Evolutionary conservation across 441 rosid species (phyloP).

Genomic region (Isatis lusitanica): DNA sequence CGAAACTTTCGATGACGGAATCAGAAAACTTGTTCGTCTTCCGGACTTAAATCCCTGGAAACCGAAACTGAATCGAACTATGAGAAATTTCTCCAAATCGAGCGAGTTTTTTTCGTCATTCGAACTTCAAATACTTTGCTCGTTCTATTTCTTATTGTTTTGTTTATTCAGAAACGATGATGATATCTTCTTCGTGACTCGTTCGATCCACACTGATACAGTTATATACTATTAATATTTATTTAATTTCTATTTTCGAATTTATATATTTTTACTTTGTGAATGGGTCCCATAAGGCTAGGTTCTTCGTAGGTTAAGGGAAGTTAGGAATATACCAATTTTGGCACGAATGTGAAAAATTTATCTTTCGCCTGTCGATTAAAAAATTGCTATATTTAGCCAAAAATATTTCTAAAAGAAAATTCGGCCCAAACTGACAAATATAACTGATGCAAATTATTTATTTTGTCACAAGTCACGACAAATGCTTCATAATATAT

Average conservation of each 20-base stretch:
- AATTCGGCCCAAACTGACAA: neutral
- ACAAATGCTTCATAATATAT: neutral
- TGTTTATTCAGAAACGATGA: slow-evolving; percentile 12
- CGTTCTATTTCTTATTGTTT: neutral
- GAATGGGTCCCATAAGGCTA: neutral
- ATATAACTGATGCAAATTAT: neutral
- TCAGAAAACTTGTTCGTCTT: slow-evolving; percentile 2
- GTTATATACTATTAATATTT: neutral
- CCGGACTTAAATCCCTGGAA: neutral
- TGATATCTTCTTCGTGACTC: slow-evolving; percentile 33
- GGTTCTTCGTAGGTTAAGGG: slow-evolving; percentile 19
- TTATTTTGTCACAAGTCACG: neutral
- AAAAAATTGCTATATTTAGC: slow-evolving; percentile 2
- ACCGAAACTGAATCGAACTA: slow-evolving; percentile 15
- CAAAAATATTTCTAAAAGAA: neutral
- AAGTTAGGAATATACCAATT: slow-evolving; percentile 20
- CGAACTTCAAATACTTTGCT: slow-evolving; percentile 2
- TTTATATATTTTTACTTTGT: neutral
- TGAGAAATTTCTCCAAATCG: neutral
- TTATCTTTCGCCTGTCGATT: neutral
- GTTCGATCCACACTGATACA: slow-evolving; percentile 16
- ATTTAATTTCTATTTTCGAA: neutral
- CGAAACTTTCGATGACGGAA: neutral
- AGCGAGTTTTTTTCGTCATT: slow-evolving; percentile 7
- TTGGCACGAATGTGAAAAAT: neutral